These are phyloP conservation scores for Lagerstroemia speciosa DNA, from an alignment of 345 rosid species.

Conservation along the genomic window DNA sequence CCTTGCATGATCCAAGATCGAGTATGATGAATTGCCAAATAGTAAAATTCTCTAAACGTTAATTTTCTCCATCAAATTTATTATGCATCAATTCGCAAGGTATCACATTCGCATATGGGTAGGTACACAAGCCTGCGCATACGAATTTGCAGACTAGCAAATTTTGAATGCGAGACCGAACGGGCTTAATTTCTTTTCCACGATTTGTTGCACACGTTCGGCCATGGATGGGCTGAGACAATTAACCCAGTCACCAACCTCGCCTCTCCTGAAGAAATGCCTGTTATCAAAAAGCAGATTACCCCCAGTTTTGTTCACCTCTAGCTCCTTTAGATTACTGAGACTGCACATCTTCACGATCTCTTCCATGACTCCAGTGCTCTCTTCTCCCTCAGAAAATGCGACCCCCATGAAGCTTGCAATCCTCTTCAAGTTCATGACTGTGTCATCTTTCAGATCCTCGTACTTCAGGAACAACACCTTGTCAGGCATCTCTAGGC, in stretches of 20 bases:
- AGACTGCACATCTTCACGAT: constrained; percentile 15
- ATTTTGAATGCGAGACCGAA: constrained; percentile 16
- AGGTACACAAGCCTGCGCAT: no score
- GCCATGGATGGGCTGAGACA: constrained; percentile 13
- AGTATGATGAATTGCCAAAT: no score
- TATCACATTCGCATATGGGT: no score
- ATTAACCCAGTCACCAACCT: constrained; percentile 22
- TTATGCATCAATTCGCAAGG: no score
- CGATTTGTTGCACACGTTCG: constrained; percentile 3
- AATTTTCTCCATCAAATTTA: no score
- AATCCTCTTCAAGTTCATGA: constrained; percentile 15
- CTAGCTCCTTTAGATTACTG: constrained; percentile 18
- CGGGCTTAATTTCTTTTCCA: constrained; percentile 14
- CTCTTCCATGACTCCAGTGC: constrained; percentile 6
- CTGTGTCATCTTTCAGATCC: constrained; percentile 18
- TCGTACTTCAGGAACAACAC: constrained; percentile 29
- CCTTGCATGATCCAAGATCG: no score
- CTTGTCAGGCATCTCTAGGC: constrained; percentile 20
- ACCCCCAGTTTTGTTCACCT: constrained; percentile 14
- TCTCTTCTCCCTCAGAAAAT: constrained; percentile 16
- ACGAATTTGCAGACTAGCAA: no score
- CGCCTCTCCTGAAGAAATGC: constrained; percentile 19
- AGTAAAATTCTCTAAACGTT: no score
- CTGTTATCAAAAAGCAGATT: constrained; percentile 6
- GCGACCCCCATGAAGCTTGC: constrained; percentile 15